Base-by-base conservation (phyloP, 1,284 basidiomycete genomes). In the Clitocybe nebularis region DNA sequence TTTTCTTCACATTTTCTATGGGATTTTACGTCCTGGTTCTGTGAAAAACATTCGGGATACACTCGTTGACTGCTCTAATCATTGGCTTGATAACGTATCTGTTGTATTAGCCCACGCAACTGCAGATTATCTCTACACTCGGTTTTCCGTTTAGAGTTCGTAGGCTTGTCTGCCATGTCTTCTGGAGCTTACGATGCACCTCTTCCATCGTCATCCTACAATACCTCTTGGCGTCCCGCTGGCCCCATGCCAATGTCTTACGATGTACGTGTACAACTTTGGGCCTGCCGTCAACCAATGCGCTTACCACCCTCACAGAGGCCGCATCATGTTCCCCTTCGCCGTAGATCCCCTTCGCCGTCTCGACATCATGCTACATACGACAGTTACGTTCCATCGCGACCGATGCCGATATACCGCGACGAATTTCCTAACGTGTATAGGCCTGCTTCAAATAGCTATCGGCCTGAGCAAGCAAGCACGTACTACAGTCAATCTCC, bases 351-450 rank as follows among this genome's bases (percentile, higher is more conserved):
- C 39, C 68, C 68, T 39, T 75, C 76, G 37, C 74, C 78, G 26
- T 60, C 68, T 39, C 67, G 74, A 45, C 61, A 67, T 45, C 66
- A 58, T 45, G 40, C 52, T n/a, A 53, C 68, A 21, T 78, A 75
- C 49, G 74, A 81, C 53, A 68, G 69, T 38, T 81, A 77, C 54
- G 62, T 65, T 28, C 68, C 68, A 9, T 50, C 68, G 47, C 67
- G 72, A 36, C 53, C 59, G 19, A 60, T 57, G 11, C 51, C 66
- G 7, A 38, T 57, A 29, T 69, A 71, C 52, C 66, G 70, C 29
- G 70, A 71, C 43, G 55, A 56, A 16, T 54, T 53, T 41, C 44
- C 52, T 7, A 55, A 60, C 36, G 51, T 45, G 28, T 60, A 61
- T 41, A 44, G 60, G 33, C 49, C 67, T 10, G 23, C 23, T 32